phyloP scores from a whole-genome alignment of 768 basidiomycete genomes.

The Agaricus sinodeliciosus region DNA sequence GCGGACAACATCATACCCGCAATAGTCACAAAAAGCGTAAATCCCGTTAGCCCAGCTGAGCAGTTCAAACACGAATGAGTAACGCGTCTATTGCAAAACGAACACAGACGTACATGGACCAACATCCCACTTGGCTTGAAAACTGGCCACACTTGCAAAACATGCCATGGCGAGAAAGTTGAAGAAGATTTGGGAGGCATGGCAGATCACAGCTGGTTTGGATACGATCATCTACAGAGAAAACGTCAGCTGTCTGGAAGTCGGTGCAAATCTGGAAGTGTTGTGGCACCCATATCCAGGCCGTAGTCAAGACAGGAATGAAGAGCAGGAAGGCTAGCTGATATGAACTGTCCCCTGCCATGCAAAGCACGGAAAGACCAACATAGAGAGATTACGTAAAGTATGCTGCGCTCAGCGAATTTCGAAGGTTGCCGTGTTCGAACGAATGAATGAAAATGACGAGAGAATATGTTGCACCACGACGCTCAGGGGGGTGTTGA shows the following conservation, averaged over 20 bases:
- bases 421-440: too few relatives aligned
- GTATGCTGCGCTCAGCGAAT: neutral
- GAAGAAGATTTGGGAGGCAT: conserved; percentile 81
- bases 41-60: conserved; percentile 79
- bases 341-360: conserved; percentile 31
- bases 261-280: conserved; percentile 12
- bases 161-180: conserved; percentile 90
- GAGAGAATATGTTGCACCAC: too few relatives aligned
- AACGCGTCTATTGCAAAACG: conserved; percentile 1
- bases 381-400: conserved; percentile 16
- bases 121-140: conserved; percentile 79
- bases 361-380: conserved; percentile 28
- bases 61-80: conserved; percentile 11
- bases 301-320: conserved; percentile 54
- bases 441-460: too few relatives aligned
- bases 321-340: conserved; percentile 58
- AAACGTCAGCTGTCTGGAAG: conserved; percentile 8
- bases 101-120: conserved; percentile 68
- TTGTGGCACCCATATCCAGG: conserved; percentile 61
- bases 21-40: conserved; percentile 78
- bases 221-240: conserved; percentile 74
- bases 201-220: conserved; percentile 74
- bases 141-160: conserved; percentile 82
- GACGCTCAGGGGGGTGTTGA: too few relatives aligned
- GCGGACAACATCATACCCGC: conserved; percentile 64